Percentiles rank a stretch among this genome's conserved stretches.
These are phyloP conservation scores for Pestalotiopsis sp. DNA, from an alignment of 2,329 filamentous ascomycete species.

Conservation along the genomic window DNA sequence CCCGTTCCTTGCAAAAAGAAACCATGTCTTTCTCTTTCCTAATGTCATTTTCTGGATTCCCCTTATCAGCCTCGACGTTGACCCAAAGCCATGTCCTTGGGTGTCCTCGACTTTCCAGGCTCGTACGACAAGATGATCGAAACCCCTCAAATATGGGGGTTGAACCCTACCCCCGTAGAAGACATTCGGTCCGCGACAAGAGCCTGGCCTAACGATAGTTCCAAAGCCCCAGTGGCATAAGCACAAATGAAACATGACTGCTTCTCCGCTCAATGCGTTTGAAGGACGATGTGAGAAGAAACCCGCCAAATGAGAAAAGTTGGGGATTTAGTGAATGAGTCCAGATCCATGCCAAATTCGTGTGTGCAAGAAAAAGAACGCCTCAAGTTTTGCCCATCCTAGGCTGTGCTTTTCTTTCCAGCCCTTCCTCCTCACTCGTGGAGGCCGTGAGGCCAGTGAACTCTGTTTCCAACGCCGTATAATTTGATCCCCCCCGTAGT, in stretches of 20 bases:
- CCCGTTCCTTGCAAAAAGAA: background rate
- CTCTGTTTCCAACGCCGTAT: constrained; percentile 6
- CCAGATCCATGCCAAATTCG: background rate
- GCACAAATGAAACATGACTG: background rate
- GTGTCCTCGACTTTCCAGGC: background rate
- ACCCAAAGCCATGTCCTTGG: background rate
- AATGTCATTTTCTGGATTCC: background rate
- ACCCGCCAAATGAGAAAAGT: background rate
- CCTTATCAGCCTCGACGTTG: background rate
- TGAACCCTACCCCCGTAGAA: background rate
- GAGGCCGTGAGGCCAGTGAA: constrained; percentile 1
- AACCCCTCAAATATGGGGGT: background rate
- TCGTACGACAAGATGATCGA: background rate
- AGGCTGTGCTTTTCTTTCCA: background rate
- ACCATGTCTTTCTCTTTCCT: background rate
- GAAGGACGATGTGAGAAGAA: background rate
- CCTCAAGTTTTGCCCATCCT: background rate
- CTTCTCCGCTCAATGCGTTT: background rate
- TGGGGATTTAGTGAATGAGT: background rate
- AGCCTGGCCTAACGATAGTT: background rate
- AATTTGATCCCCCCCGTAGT: background rate
- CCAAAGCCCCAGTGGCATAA: background rate
- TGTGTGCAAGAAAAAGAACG: background rate
- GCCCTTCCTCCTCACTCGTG: background rate
- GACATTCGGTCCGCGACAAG: background rate